A percentile compares a stretch with the other conserved stretches of the same genome.
These are phyloP conservation scores for Daedaleopsis nitida DNA, from an alignment of 768 basidiomycete species.

Conservation along the genomic window DNA sequence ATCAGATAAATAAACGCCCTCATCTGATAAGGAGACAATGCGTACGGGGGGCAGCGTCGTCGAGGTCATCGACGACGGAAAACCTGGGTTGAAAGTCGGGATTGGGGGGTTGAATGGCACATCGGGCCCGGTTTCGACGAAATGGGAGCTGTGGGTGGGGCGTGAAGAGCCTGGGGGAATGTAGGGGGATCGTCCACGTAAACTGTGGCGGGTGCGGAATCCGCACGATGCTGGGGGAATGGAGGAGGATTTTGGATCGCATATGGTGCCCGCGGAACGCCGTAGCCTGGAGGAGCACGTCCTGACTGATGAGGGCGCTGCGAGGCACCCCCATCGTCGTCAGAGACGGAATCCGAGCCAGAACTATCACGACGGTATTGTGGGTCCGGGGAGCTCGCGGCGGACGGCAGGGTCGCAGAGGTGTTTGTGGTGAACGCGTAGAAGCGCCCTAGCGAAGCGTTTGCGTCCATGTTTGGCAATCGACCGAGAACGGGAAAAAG, in stretches of 20 bases:
- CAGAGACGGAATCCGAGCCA: constrained; percentile 21
- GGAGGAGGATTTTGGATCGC: constrained; percentile 10
- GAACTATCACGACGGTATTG: constrained; percentile 15
- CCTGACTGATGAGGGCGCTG: constrained; percentile 11
- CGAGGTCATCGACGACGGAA: constrained; percentile 12
- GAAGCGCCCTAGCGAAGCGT: constrained; percentile 24
- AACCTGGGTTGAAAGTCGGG: constrained; percentile 1
- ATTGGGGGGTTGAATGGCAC: neutral
- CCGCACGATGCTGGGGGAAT: constrained; percentile 4
- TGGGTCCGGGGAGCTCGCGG: constrained; percentile 11
- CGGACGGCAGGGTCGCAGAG: constrained; percentile 17
- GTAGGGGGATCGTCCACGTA: constrained; percentile 24
- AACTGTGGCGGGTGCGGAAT: constrained; percentile 14
- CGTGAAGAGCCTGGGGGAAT: constrained; percentile 16
- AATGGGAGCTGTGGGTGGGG: neutral
- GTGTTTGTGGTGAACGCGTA: constrained; percentile 17
- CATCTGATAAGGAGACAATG: constrained; percentile 20
- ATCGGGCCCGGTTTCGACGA: constrained; percentile 12
- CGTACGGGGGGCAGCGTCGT: constrained; percentile 14
- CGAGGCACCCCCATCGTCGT: constrained; percentile 13
- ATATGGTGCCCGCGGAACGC: constrained; percentile 8
- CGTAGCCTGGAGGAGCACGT: constrained; percentile 10
- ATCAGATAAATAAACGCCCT: constrained; percentile 7
- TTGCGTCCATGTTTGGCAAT: constrained; percentile 25
- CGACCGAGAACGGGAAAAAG: constrained; percentile 22